Base-by-base conservation (phyloP, 805 yeast genomes). In the Yarrowia keelungensis region DNA sequence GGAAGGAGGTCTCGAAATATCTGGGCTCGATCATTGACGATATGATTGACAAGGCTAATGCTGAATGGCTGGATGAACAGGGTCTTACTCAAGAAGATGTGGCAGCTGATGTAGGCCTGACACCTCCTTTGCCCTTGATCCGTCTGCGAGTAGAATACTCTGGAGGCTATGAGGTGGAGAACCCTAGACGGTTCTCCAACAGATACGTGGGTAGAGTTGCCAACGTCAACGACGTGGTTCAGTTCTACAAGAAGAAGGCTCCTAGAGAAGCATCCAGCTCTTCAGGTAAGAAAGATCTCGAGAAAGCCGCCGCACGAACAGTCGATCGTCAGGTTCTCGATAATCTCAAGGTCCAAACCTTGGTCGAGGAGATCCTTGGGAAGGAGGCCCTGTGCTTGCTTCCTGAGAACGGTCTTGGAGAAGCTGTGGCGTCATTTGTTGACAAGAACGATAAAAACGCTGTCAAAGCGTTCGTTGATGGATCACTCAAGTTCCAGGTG, bases 161-260 rank as follows among this genome's bases (percentile, higher is more conserved):
- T 26, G 97, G 96, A 0, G 97, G 93, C 5, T 94, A 85, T 74
- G 97, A 92, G 72, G 92, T 95, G 16, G 98, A 93, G 74, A 94
- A 93, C 74, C 90, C 97, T 0, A 82, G 96, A 66, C 80, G 97
- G 71, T 91, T 95, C 71, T 91, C 97, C 15, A 92, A 93, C 74
- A 81, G 91, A 74, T 95, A 94, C 81, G 97, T 90, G 7, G 97
- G 97, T 0, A 83, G 82, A 71, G 95, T 94, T 1, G 99, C 98
- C 4, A 95, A 95, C 76, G 86, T 88, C n/a, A 89, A 91, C 74
- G 96, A 92, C 73, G 91, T 93, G 9, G 85, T 94, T 2, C 87
- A 86, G 58, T 89, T 90, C 75, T 85, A 86, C 74, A 84, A 86
- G 75, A 85, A 83, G 71, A 81, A 81, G 74, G 76, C 81, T 56